Conservation (phyloP, 2,329 filamentous ascomycete genomes). For the Chalaropsis thielavioides region DNA sequence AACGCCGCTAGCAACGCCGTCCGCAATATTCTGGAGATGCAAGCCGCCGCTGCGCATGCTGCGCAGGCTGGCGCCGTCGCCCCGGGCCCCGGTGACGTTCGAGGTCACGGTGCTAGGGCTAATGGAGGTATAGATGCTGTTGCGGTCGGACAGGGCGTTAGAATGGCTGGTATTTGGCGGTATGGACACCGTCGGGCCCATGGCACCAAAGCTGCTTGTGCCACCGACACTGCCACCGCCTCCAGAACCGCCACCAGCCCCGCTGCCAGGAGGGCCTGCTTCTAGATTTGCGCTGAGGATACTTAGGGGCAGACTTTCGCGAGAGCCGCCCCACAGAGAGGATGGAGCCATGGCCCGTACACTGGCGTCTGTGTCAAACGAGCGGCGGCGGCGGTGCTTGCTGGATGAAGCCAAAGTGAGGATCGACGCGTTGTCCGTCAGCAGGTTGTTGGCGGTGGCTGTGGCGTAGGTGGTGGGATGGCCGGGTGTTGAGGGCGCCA, state of each 20-base stretch:
- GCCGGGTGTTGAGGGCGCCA: conserved; percentile 36
- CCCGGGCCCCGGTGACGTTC: conserved; percentile 22
- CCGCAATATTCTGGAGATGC: conserved; percentile 58
- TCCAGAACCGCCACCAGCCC: background rate
- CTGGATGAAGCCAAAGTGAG: conserved; percentile 71
- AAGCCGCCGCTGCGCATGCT: conserved; percentile 61
- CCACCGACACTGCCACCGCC: background rate
- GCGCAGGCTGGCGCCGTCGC: conserved; percentile 61
- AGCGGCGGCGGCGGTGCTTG: conserved; percentile 60
- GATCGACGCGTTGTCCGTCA: conserved; percentile 77
- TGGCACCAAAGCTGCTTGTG: background rate
- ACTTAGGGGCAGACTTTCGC: conserved; percentile 65
- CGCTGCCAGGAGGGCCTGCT: background rate
- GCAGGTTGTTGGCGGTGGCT: conserved; percentile 68
- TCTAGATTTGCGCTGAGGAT: conserved; percentile 56
- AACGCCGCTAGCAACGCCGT: conserved; percentile 61
- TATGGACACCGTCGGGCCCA: conserved; percentile 27
- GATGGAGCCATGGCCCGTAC: conserved; percentile 73
- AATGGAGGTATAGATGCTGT: conserved; percentile 59
- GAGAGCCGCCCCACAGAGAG: conserved; percentile 66
- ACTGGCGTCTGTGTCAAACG: conserved; percentile 73
- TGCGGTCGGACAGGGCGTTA: conserved; percentile 38
- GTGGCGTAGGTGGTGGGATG: conserved; percentile 58
- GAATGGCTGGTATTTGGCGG: conserved; percentile 77
- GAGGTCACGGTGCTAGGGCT: conserved; percentile 24